Base-by-base conservation (phyloP, 2,329 filamentous ascomycete genomes). In the Fusarium albosuccineum region DNA sequence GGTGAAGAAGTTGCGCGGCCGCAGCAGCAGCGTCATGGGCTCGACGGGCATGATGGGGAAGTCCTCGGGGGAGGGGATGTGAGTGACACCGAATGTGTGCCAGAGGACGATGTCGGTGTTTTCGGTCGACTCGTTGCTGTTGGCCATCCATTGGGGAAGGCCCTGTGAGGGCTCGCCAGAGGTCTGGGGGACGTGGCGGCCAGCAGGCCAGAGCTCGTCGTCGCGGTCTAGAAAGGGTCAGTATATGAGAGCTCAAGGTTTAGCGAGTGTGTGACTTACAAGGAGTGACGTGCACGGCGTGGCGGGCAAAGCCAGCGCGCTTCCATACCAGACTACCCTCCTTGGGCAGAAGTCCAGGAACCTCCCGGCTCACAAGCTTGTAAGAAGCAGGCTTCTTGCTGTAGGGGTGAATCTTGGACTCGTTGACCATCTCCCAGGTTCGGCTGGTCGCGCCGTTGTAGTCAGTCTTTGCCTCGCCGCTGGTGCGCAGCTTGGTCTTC, bases 31-130 rank as follows among this genome's bases (percentile, higher is more conserved):
- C 2, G 89, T 92, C 86, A 97, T 94, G 1, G 92, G 92, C 82
- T 94, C 92, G 0, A 88, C 91, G 0, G 93, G 93, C 94, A 97
- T 97, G 71, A 97, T 85, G 30, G 94, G 94, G 82, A 93, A 97
- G 78, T 97, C 94, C 76, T 97, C 94, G 0, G 94, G 93, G 0
- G 92, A 83, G 0, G 94, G 94, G 82, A 97, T 95, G 77, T 97
- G 94, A 1, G 91, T 95, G 36, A 97, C 84, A 36, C 94, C 94
- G 74, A 97, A 97, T 0, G 93, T 97, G 80, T 97, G 94, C 94
- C 94, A 97, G 14, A 97, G 86, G 1, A 97, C 94, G 30, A 97
- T 82, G 76, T 97, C 92, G 1, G 89, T 92, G 82, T 97, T 91
- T 57, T 91, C 92, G 69, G 97, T 89, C 27, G 82, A 86, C 59